Evolutionary conservation across 345 rosid genomes (phyloP).

Genomic region (Eucalyptus brandiana): DNA sequence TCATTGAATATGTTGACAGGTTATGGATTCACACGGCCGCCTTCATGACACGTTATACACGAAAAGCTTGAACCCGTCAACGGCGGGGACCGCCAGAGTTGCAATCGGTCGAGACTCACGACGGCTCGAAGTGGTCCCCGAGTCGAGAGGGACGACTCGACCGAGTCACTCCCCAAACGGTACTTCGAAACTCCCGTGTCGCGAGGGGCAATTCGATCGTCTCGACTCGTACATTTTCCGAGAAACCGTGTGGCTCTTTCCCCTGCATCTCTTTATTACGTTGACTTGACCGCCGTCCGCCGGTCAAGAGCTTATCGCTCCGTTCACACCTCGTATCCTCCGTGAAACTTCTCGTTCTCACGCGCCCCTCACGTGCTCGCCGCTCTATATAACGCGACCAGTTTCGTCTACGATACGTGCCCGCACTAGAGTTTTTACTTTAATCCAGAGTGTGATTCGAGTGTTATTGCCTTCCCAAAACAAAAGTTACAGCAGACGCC

Average conservation of each 20-base stretch:
- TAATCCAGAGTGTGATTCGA: not conserved
- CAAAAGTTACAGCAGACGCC: not conserved
- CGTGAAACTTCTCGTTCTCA: not conserved
- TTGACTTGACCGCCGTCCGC: not conserved
- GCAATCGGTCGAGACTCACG: not conserved
- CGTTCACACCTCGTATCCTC: not conserved
- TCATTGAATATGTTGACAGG: not conserved
- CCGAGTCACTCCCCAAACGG: not conserved
- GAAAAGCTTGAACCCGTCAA: not conserved
- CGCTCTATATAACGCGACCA: not conserved
- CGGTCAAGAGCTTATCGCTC: not conserved
- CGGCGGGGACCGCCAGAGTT: not conserved
- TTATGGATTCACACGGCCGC: rapidly evolving
- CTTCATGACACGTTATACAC: not conserved
- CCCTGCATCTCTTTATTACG: not conserved
- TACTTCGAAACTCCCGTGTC: not conserved
- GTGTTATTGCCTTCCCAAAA: not conserved
- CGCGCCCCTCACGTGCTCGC: not conserved
- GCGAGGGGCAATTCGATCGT: not conserved
- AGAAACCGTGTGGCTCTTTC: not conserved
- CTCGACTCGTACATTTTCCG: not conserved
- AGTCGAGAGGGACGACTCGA: not conserved
- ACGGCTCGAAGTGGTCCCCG: not conserved
- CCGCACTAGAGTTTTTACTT: not conserved
- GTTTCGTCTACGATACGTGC: not conserved